A percentile compares a stretch with the other conserved stretches of the same genome.
phyloP scores from a whole-genome alignment of 495 filamentous ascomycete genomes.

The Penicillium canescens region DNA sequence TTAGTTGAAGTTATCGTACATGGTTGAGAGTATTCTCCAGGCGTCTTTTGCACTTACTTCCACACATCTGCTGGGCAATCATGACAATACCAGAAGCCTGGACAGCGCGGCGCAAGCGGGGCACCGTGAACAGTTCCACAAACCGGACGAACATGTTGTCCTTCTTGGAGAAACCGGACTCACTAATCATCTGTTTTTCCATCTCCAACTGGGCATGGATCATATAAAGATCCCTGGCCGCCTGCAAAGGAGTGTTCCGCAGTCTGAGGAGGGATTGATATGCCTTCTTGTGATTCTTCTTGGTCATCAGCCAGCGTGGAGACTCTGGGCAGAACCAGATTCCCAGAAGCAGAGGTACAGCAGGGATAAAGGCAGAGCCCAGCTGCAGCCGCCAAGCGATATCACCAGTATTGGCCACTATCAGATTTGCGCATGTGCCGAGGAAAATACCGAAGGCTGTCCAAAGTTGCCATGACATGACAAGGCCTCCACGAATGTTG shows the following conservation, averaged over 20 bases:
- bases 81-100: conserved; percentile 61
- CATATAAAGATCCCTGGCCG: conserved; percentile 75
- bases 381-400: conserved; percentile 79
- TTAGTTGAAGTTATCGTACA: neutral
- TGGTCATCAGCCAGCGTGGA: conserved; percentile 60
- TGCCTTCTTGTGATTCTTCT: conserved; percentile 61
- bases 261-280: conserved; percentile 61
- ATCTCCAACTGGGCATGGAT: conserved; percentile 60
- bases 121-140: conserved; percentile 56
- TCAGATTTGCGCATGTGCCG: conserved; percentile 70
- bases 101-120: conserved; percentile 56
- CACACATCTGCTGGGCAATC: conserved; percentile 86
- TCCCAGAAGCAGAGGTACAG: conserved; percentile 62
- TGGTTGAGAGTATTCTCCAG: neutral
- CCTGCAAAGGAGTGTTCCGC: conserved; percentile 66
- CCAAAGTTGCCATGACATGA: conserved; percentile 88
- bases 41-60: conserved; percentile 40
- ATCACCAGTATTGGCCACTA: conserved; percentile 52
- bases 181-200: conserved; percentile 33
- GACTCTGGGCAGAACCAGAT: conserved; percentile 67
- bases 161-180: conserved; percentile 16
- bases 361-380: conserved; percentile 76
- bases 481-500: conserved; percentile 71
- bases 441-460: conserved; percentile 80
- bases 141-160: conserved; percentile 49